Base-by-base conservation (phyloP, 1,284 basidiomycete genomes). In the Tilletiaria anomala region DNA sequence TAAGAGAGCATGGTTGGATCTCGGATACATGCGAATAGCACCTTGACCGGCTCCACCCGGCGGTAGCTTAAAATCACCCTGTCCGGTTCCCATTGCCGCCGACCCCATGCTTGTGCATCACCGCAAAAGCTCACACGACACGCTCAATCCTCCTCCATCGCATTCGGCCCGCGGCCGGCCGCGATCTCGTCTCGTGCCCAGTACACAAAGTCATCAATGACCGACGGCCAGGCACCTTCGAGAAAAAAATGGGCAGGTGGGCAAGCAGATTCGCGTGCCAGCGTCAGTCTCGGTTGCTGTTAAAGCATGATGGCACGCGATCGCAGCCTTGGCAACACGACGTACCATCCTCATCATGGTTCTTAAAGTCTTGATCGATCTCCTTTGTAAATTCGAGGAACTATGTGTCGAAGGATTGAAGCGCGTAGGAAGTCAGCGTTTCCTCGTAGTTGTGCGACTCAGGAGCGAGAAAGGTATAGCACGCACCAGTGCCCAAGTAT, bases 221-320 rank as follows among this genome's bases (percentile, higher is more conserved):
- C 75, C 31, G 82, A 84, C 3, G 85, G 84, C 84, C 85, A 89
- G 1, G 85, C 82, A 43, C 76, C 84, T 84, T 59, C n/a, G 20
- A 36, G 37, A 22, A 38, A 36, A 4, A 36, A 18, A 23, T 42
- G 39, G 12, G 22, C 35, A 22, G 31, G 23, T n/a, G 26, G 32
- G 20, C 29, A 18, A 2, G 6, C 22, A n/a, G 5, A 16, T 26
- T 19, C 40, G 8, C 19, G 42, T 10, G 23, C 23, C 21, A 35
- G n/a, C 14, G 34, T 6, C n/a, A 18, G n/a, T n/a, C n/a, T n/a
- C n/a, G n/a, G n/a, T n/a, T n/a, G n/a, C n/a, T n/a, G n/a, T n/a
- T n/a, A 39, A 16, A 43, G 35, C 26, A 19, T 19, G 8, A 37
- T 19, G 36, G 14, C 15, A 19, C 16, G 36, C 22, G 6, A 22